Conservation (phyloP, 179 eudicot genomes). For the Corrigiola litoralis region DNA sequence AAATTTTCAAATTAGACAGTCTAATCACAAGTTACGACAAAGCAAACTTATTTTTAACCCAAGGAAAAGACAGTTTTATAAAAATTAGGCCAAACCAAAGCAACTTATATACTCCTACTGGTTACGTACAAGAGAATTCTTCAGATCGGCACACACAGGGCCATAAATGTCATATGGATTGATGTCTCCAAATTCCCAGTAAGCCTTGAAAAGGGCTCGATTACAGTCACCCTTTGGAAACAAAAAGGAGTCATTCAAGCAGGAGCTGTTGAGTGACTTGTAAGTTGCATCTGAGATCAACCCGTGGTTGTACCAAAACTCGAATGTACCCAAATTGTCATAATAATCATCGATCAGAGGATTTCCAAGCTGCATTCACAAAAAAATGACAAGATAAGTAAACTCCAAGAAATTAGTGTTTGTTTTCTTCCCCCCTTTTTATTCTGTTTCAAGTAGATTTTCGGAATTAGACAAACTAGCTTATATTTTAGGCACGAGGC, state of each 20-base stretch:
- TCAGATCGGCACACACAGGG: conserved; percentile 26
- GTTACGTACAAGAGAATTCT: conserved; percentile 33
- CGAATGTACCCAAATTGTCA: conserved; percentile 48
- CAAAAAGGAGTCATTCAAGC: conserved; percentile 40
- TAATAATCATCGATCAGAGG: conserved; percentile 43
- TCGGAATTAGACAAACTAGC: too few species aligned
- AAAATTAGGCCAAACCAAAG: too few species aligned
- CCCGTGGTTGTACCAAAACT: conserved; percentile 66
- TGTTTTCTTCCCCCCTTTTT: too few species aligned
- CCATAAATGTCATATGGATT: conserved; percentile 51
- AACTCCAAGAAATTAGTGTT: too few species aligned
- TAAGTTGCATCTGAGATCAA: conserved; percentile 42
- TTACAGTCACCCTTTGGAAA: conserved; percentile 37
- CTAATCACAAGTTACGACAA: too few species aligned
- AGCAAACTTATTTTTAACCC: too few species aligned
- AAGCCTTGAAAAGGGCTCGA: conserved; percentile 34
- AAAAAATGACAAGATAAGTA: not conserved
- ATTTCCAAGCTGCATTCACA: conserved; percentile 43
- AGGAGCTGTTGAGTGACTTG: conserved; percentile 30
- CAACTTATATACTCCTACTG: too few species aligned
- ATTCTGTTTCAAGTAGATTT: too few species aligned
- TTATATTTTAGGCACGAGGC: too few species aligned
- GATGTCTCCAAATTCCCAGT: conserved; percentile 47
- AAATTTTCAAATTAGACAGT: too few species aligned
- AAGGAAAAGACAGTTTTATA: too few species aligned